Conservation (phyloP, 257 asterid genomes). For the Craterostigma plantagineum region DNA sequence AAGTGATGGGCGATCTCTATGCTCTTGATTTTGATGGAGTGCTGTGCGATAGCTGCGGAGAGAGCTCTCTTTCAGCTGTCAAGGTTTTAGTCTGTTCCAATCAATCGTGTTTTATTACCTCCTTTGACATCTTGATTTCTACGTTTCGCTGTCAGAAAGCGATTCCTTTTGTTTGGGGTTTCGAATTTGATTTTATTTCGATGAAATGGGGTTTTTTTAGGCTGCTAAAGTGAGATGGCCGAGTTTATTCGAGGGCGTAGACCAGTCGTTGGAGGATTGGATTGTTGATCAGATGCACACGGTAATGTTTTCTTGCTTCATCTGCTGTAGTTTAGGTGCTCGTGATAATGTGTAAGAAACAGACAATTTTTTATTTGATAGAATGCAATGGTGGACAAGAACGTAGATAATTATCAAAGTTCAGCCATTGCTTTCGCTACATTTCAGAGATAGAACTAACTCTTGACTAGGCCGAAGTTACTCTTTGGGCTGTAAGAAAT, state of each 20-base stretch:
- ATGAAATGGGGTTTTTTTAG: slow-evolving; percentile 12
- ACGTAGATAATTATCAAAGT: too few relatives aligned
- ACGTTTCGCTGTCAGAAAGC: slow-evolving; percentile 1
- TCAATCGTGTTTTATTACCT: not conserved
- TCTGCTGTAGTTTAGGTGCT: not conserved
- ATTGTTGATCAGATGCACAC: slow-evolving; percentile 86
- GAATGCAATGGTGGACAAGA: too few relatives aligned
- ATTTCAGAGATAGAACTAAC: too few relatives aligned
- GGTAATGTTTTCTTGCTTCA: slow-evolving; percentile 16
- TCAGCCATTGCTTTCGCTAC: too few relatives aligned
- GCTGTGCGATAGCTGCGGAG: slow-evolving; percentile 96
- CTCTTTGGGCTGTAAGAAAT: too few relatives aligned
- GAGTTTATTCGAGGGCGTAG: slow-evolving; percentile 43
- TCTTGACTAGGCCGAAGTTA: too few relatives aligned
- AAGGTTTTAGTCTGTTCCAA: slow-evolving; percentile 25
- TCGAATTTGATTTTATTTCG: not conserved
- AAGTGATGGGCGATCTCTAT: slow-evolving; percentile 66
- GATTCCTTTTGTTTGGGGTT: not conserved
- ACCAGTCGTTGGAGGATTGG: slow-evolving; percentile 65
- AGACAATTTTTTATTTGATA: too few relatives aligned
- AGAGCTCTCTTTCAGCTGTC: slow-evolving; percentile 89
- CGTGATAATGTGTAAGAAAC: too few relatives aligned
- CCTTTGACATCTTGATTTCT: slow-evolving; percentile 4
- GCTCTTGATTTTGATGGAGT: slow-evolving; percentile 97
- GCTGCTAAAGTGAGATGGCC: slow-evolving; percentile 98